A percentile compares a stretch with the other conserved stretches of the same genome.
Conservation (phyloP, 305 asterid species). For the Fraxinus velutina region DNA sequence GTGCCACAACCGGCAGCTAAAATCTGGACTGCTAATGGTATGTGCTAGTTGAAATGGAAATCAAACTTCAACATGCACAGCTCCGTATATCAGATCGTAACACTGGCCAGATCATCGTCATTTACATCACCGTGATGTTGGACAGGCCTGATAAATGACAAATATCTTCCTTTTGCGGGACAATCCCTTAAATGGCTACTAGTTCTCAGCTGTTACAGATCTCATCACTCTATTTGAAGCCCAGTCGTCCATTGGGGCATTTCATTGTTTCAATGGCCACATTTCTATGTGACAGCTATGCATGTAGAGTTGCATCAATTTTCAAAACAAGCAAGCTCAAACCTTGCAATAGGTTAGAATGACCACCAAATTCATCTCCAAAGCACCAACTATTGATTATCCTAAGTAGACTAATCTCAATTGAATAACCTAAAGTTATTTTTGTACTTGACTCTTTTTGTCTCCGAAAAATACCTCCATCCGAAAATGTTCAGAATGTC, state of each 20-base stretch:
- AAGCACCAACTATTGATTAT: neutral
- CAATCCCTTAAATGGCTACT: neutral
- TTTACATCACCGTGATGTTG: neutral
- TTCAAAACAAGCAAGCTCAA: neutral
- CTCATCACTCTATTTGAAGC: neutral
- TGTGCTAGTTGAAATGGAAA: neutral
- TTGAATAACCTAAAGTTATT: neutral
- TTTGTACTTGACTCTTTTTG: neutral
- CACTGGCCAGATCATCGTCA: neutral
- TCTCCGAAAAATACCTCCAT: neutral
- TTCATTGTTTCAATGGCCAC: neutral
- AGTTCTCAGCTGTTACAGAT: neutral
- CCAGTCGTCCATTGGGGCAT: neutral
- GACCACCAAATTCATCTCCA: neutral
- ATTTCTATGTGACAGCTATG: slow-evolving; percentile 31
- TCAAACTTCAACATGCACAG: neutral
- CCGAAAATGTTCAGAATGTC: neutral
- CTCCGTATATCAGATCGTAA: neutral
- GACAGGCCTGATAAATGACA: neutral
- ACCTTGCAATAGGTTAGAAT: neutral
- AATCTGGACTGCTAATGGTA: neutral
- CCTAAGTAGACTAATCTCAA: neutral
- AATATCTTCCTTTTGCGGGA: neutral
- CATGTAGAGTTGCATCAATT: neutral
- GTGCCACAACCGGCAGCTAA: neutral